Percentiles rank a stretch among this genome's conserved stretches.
Evolutionary conservation across 306 rosid species (phyloP).

Genomic region (Sechiopsis laciniata): DNA sequence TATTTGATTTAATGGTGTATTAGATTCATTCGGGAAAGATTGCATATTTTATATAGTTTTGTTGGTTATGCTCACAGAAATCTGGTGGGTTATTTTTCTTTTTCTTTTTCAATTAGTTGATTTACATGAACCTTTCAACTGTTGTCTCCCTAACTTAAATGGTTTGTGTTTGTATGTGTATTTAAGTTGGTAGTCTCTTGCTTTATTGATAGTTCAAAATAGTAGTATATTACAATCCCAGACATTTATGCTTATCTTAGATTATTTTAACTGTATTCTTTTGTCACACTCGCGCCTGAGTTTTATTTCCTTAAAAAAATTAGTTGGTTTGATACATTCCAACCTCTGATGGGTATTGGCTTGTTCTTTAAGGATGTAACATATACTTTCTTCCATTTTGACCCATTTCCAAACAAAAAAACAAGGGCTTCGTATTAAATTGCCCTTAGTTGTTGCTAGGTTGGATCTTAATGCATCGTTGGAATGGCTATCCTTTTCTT

Average conservation of each 20-base stretch:
- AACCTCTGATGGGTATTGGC: neutral
- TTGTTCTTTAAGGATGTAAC: too few relatives aligned
- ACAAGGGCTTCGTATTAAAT: too few relatives aligned
- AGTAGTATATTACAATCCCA: too few relatives aligned
- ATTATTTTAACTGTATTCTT: too few relatives aligned
- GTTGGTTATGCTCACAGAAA: neutral
- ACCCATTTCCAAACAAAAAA: neutral
- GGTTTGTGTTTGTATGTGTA: too few relatives aligned
- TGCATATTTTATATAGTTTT: neutral
- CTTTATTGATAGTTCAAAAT: too few relatives aligned
- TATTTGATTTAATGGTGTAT: neutral
- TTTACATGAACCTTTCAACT: neutral
- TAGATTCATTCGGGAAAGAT: neutral
- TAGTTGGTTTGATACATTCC: neutral
- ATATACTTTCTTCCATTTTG: too few relatives aligned
- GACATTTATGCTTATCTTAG: too few relatives aligned
- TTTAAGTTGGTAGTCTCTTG: too few relatives aligned
- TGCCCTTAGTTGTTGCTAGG: neutral
- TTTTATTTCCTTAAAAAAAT: too few relatives aligned
- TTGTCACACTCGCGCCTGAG: too few relatives aligned
- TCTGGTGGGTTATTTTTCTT: neutral
- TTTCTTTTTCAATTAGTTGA: neutral
- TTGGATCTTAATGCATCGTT: conserved; percentile 2
- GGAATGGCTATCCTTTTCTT: neutral
- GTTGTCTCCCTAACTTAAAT: neutral